phyloP scores from a whole-genome alignment of 2,329 filamentous ascomycete species.

The Graphium sp. region DNA sequence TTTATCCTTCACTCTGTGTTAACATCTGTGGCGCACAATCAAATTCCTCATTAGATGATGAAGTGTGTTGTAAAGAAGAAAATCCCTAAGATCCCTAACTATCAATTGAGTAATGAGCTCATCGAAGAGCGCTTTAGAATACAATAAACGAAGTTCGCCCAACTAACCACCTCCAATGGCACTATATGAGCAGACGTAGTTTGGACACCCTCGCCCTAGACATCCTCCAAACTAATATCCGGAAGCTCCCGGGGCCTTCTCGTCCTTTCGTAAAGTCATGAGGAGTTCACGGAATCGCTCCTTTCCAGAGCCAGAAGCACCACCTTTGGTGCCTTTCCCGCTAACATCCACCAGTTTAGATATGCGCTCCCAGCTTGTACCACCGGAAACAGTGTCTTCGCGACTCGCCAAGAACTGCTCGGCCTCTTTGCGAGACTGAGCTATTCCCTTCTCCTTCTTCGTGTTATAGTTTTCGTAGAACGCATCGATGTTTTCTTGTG shows the following conservation, averaged over 20 bases:
- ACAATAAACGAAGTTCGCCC: too few relatives aligned
- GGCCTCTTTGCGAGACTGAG: slow-evolving; percentile 78
- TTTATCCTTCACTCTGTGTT: too few relatives aligned
- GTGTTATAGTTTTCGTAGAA: slow-evolving; percentile 99
- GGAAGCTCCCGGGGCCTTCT: slow-evolving; percentile 58
- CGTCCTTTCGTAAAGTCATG: slow-evolving; percentile 77
- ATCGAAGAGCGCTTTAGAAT: too few relatives aligned
- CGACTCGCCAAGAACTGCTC: slow-evolving; percentile 80
- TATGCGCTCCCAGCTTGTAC: slow-evolving; percentile 97
- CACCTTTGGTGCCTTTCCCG: slow-evolving; percentile 77
- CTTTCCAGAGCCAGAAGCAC: slow-evolving; percentile 81
- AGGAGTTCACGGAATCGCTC: slow-evolving; percentile 89
- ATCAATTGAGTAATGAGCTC: too few relatives aligned
- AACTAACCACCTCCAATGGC: too few relatives aligned
- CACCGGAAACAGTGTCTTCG: slow-evolving; percentile 85
- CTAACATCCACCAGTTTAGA: slow-evolving; percentile 94
- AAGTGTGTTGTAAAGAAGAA: too few relatives aligned
- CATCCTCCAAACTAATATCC: too few relatives aligned
- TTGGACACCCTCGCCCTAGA: too few relatives aligned
- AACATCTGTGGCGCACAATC: too few relatives aligned
- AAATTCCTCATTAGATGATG: too few relatives aligned
- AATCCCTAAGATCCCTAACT: too few relatives aligned
- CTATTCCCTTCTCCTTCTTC: slow-evolving; percentile 87
- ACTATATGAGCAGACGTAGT: too few relatives aligned
- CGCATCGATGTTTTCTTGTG: slow-evolving; percentile 89